Base-by-base conservation (phyloP, 2,329 filamentous ascomycete species). In the Geoglossum cookeanum region DNA sequence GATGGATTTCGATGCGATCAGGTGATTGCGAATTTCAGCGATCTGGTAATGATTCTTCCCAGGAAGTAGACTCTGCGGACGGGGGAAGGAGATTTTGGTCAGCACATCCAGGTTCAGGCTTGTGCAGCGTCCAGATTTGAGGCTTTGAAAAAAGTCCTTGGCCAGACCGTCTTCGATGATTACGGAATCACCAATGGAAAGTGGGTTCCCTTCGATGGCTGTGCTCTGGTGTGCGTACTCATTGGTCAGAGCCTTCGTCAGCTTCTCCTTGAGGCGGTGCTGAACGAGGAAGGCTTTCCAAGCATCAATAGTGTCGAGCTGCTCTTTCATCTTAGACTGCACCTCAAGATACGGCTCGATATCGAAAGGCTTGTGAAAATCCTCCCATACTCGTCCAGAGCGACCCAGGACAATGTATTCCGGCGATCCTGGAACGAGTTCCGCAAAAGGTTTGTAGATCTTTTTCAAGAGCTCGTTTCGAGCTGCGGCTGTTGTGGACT, bases 201-300 rank as follows among this genome's bases (percentile, higher is more conserved):
- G 39, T n/a, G 39, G 55, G 39, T 64, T 64, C 33, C 59, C 42
- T 51, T 64, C 63, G 22, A 64, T 62, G 53, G 58, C 47, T 15
- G 61, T 61, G 30, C 63, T 63, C 56, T 64, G 63, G 52, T 63
- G 63, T 9, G 61, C 62, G 33, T 60, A 63, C 15, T 62, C 54
- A 1, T 39, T 37, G 30, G 62, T 39, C 48, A 61, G 52, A n/a
- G 30, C 37, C 29, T 60, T 61, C 35, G 58, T 55, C 33, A 35
- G 33, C 33, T 35, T 35, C 33, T 35, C 33, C 33, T 35, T 35
- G 33, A 35, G 33, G 33, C 33, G 33, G 33, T 35, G 33, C 33
- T 35, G 33, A 35, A 35, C 33, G 33, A 35, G 33, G 33, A 35
- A 35, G 11, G 33, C 33, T 35, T 35, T 35, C 33, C 33, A 35